These are phyloP conservation scores for Paraphaeosphaeria sporulosa DNA, from an alignment of 2,329 filamentous ascomycete genomes.

Conservation along the genomic window DNA sequence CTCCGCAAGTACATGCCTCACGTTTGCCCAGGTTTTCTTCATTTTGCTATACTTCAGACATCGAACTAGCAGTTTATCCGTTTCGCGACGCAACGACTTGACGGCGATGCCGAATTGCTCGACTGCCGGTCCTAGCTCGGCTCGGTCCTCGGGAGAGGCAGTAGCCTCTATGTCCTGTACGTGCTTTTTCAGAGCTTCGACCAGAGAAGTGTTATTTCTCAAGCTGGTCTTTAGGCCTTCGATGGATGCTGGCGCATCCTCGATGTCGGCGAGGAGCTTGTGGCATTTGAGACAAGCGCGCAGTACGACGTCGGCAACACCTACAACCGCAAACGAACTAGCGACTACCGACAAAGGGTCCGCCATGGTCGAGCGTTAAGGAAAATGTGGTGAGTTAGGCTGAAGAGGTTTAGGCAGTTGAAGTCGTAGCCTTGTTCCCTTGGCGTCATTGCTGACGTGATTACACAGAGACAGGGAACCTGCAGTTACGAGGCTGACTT, in stretches of 20 bases:
- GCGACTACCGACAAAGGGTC: constrained; percentile 8
- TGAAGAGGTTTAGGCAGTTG: neutral
- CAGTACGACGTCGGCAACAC: constrained; percentile 23
- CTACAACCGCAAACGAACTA: constrained; percentile 25
- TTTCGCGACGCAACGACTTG: neutral
- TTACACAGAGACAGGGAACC: neutral
- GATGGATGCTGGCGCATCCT: constrained; percentile 19
- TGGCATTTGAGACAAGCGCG: constrained; percentile 21
- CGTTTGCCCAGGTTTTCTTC: constrained; percentile 4
- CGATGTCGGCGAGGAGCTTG: constrained; percentile 21
- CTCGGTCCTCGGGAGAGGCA: neutral
- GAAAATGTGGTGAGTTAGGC: neutral
- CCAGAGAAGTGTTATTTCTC: constrained; percentile 8
- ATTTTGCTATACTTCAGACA: neutral
- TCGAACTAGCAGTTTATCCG: neutral
- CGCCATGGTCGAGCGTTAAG: neutral
- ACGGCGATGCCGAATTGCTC: neutral
- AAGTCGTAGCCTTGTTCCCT: neutral
- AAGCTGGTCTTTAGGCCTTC: constrained; percentile 12
- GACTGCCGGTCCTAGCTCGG: neutral
- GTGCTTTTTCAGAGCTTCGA: neutral
- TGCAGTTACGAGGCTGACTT: neutral
- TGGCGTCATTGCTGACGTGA: neutral
- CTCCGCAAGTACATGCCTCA: constrained; percentile 13
- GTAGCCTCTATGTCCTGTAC: neutral